Base-by-base conservation (phyloP, 768 basidiomycete species). In the Tulasnella sp. region DNA sequence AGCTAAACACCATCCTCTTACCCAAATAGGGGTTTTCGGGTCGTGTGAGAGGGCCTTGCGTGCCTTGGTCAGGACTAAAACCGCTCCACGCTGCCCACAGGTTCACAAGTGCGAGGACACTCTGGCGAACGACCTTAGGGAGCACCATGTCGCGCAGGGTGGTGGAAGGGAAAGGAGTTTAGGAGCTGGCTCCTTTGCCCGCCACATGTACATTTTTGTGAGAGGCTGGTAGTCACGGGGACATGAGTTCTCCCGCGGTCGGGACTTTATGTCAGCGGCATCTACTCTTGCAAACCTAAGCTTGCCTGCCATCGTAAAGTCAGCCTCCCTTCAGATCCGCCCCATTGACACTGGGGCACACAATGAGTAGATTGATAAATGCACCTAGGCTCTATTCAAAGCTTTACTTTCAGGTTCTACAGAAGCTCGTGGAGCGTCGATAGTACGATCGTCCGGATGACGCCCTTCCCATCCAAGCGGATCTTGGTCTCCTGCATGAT, bases 311-410 rank as follows among this genome's bases (percentile, higher is more conserved):
- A 5, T 69, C 34, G 11, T 69, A 28, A 69, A 69, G 64, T 18
- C 18, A 37, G 34, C 64, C 64, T 37, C 12, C 64, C 64, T 37
- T 37, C 16, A 1, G 6, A 16, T 37, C 64, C 1, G 24, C n/a
- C 58, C n/a, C 2, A 60, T 60, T n/a, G 8, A 9, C 31, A 28
- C 2, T 14, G n/a, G n/a, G n/a, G 5, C 11, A 60, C n/a, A n/a
- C 58, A 28, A 28, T 9, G 1, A 8, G n/a, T n/a, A 7, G 58
- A 31, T 14, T 1, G 14, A n/a, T 60, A 16, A n/a, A 46, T 46
- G 1, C 46, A 46, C 16, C 16, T n/a, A 7, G 54, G 7, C 24
- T 22, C 22, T 50, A 50, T 20, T 7, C 86, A 82, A 89, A 92
- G 0, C 84, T 82, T 46, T 84, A n/a, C 48, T 50, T 54, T 54